Conservation (phyloP, 768 basidiomycete genomes). For the Auricularia auricula-judae region DNA sequence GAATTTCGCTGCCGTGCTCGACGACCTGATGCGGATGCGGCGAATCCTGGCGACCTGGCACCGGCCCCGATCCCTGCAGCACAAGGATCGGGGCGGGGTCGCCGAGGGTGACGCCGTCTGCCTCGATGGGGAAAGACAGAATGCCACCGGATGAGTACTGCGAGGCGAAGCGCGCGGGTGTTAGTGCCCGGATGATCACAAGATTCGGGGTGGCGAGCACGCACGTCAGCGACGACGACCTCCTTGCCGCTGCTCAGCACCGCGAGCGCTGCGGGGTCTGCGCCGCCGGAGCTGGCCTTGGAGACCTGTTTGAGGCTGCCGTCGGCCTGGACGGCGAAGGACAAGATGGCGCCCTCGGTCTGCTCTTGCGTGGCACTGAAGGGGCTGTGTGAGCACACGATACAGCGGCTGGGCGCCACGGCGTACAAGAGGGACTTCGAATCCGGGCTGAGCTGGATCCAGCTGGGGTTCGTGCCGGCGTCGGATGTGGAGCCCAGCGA, state of each 20-base stretch:
- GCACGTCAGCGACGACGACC: conserved; percentile 60
- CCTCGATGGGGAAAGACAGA: conserved; percentile 42
- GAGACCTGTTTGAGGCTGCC: conserved; percentile 2
- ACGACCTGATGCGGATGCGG: conserved; percentile 73
- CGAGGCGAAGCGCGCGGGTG: not conserved
- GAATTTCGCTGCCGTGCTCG: conserved; percentile 43
- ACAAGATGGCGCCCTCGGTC: not conserved
- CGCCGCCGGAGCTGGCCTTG: conserved; percentile 27
- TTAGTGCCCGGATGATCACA: not conserved
- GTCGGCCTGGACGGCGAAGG: conserved; percentile 1
- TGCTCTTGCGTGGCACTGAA: conserved; percentile 1
- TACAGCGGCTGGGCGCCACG: not conserved
- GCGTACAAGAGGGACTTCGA: not conserved
- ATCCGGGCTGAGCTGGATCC: conserved; percentile 1
- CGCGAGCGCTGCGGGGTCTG: conserved; percentile 42
- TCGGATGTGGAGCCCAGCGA: not conserved
- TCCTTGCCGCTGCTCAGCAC: conserved; percentile 46
- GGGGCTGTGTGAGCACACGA: too few species aligned
- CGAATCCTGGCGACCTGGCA: conserved; percentile 45
- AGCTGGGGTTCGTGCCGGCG: conserved; percentile 1
- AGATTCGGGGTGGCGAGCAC: conserved; percentile 20
- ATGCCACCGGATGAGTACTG: conserved; percentile 65
- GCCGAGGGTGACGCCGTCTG: conserved; percentile 31
- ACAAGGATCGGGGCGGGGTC: conserved; percentile 14
- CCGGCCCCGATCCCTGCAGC: conserved; percentile 48